These are phyloP conservation scores for Elongisporangium anandrum DNA, from an alignment of 352 stramenopile species.

Conservation along the genomic window DNA sequence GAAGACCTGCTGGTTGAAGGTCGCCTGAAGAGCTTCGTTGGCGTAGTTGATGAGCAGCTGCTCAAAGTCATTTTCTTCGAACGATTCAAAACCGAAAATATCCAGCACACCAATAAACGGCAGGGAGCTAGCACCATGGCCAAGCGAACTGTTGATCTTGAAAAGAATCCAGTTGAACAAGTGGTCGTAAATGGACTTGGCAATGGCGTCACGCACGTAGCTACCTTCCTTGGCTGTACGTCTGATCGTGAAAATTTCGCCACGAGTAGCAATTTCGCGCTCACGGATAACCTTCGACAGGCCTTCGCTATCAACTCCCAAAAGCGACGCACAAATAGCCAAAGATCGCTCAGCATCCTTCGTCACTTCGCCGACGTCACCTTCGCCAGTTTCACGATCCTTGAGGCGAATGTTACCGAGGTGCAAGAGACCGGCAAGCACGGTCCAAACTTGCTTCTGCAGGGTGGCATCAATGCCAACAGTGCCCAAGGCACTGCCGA, in stretches of 20 bases:
- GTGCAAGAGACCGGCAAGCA: constrained; percentile 74
- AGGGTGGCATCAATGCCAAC: constrained; percentile 65
- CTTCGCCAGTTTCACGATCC: constrained; percentile 76
- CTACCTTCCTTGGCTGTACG: constrained; percentile 73
- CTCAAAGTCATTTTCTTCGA: constrained; percentile 92
- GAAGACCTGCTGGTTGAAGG: constrained; percentile 90
- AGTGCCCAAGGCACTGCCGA: constrained; percentile 67
- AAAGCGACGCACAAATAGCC: constrained; percentile 44
- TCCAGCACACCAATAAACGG: constrained; percentile 94
- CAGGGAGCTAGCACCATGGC: constrained; percentile 61
- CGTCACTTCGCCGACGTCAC: constrained; percentile 68
- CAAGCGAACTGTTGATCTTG: constrained; percentile 81
- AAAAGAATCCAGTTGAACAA: constrained; percentile 84
- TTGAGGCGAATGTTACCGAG: constrained; percentile 76
- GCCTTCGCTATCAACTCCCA: constrained; percentile 66
- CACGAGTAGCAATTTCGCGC: constrained; percentile 72
- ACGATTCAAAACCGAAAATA: constrained; percentile 98
- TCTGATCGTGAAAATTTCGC: constrained; percentile 79
- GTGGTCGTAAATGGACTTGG: constrained; percentile 92
- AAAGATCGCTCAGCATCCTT: constrained; percentile 48
- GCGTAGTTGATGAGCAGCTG: constrained; percentile 90
- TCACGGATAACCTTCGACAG: constrained; percentile 78
- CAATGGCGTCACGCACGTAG: constrained; percentile 89
- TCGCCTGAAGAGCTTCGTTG: constrained; percentile 85
- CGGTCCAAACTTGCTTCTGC: constrained; percentile 76